Percentiles rank a stretch among this genome's conserved stretches.
These are phyloP conservation scores for Agapanthus africanus DNA, from an alignment of 106 monocot species.

Conservation along the genomic window DNA sequence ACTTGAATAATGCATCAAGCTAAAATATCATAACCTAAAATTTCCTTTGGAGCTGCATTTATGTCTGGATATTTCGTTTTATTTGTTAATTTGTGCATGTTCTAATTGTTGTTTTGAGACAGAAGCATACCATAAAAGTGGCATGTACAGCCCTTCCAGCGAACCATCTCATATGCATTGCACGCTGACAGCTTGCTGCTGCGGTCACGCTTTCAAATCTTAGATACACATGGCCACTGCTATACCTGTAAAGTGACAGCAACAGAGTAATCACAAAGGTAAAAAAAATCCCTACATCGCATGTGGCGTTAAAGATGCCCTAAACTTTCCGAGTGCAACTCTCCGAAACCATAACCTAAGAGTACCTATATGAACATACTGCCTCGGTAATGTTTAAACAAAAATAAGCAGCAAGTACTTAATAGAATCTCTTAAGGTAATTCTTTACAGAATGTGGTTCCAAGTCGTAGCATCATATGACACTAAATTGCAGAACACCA, in stretches of 20 bases:
- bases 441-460: not conserved
- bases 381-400: too few species aligned
- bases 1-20: too few species aligned
- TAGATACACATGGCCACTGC: conserved; percentile 42
- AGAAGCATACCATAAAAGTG: conserved; percentile 32
- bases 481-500: too few species aligned
- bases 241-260: conserved; percentile 25
- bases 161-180: conserved; percentile 56
- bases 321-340: not conserved
- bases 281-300: not conserved
- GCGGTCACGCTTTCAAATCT: conserved; percentile 34
- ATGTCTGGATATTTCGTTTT: too few species aligned
- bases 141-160: conserved; percentile 44
- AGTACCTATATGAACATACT: not conserved
- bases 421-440: not conserved
- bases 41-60: too few species aligned
- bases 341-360: not conserved
- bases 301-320: not conserved
- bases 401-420: not conserved
- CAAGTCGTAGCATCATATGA: not conserved
- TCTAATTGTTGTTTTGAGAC: not conserved
- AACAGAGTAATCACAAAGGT: not conserved
- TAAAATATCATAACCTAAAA: too few species aligned
- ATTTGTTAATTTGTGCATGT: not conserved
- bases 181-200: conserved; percentile 30